Conservation (phyloP, 2,329 filamentous ascomycete species). For the Botryotinia calthae region DNA sequence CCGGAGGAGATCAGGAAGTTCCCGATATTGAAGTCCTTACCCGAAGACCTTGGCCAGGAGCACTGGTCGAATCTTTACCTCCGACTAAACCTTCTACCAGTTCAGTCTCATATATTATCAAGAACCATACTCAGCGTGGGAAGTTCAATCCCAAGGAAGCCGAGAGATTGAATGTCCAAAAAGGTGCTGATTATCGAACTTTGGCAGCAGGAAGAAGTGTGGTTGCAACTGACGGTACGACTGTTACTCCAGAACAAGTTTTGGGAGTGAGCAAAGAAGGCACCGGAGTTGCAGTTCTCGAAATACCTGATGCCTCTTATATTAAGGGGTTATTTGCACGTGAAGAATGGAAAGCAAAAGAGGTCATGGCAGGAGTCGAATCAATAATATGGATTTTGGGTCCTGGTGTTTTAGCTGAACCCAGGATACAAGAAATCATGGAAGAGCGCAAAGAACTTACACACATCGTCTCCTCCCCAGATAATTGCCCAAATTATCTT, state of each 20-base stretch:
- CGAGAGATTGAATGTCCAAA: slow-evolving; percentile 59
- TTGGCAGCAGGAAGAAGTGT: slow-evolving; percentile 65
- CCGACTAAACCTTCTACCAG: slow-evolving; percentile 62
- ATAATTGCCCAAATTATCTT: slow-evolving; percentile 73
- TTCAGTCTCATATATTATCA: slow-evolving; percentile 83
- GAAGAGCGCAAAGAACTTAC: slow-evolving; percentile 55
- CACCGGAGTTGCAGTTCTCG: slow-evolving; percentile 73
- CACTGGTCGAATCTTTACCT: slow-evolving; percentile 63
- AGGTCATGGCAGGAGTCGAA: slow-evolving; percentile 65
- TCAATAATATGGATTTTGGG: slow-evolving; percentile 82
- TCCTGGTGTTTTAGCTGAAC: slow-evolving; percentile 60
- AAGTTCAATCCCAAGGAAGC: slow-evolving; percentile 73
- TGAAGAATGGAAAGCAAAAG: slow-evolving; percentile 65
- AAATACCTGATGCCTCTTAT: slow-evolving; percentile 70
- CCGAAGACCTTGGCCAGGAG: slow-evolving; percentile 75
- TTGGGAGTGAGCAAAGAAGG: slow-evolving; percentile 66
- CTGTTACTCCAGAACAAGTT: slow-evolving; percentile 84
- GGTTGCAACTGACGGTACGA: slow-evolving; percentile 59
- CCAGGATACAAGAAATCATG: slow-evolving; percentile 68
- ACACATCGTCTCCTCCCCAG: slow-evolving; percentile 75
- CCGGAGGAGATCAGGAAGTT: slow-evolving; percentile 48
- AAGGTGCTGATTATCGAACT: slow-evolving; percentile 54
- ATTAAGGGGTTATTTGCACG: slow-evolving; percentile 66
- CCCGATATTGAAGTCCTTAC: slow-evolving; percentile 70
- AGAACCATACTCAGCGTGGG: slow-evolving; percentile 71